Evolutionary conservation across 2,329 filamentous ascomycete species (phyloP).

Genomic region (Xylaria digitata): DNA sequence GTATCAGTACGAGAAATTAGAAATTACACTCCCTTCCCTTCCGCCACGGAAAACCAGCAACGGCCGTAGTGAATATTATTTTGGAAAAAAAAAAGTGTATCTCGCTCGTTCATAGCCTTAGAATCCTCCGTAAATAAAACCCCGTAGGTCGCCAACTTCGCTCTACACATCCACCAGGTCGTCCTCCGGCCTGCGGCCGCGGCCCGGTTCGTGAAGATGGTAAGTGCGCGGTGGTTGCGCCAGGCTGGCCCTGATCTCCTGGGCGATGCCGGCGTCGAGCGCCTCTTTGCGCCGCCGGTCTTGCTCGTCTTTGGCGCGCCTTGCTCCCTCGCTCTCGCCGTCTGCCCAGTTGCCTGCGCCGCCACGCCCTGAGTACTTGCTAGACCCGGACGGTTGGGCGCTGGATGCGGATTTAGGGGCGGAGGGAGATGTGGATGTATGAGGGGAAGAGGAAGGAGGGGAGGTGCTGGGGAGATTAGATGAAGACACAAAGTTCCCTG

Average conservation of each 20-base stretch:
- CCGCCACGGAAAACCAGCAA: not conserved
- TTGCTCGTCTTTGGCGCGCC: slow-evolving; percentile 42
- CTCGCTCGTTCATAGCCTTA: not conserved
- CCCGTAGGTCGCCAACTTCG: too few species aligned
- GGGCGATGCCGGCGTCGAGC: slow-evolving; percentile 46
- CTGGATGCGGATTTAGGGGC: slow-evolving; percentile 8
- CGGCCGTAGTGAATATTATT: not conserved
- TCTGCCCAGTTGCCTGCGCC: slow-evolving; percentile 66
- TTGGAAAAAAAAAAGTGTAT: not conserved
- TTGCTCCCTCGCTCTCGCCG: slow-evolving; percentile 35
- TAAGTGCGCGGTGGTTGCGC: slow-evolving; percentile 47
- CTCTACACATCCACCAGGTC: slow-evolving; percentile 17
- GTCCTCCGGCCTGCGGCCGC: slow-evolving; percentile 40
- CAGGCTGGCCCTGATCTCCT: slow-evolving; percentile 46
- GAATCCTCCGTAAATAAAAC: too few species aligned
- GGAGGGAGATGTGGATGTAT: slow-evolving; percentile 25
- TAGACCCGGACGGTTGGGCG: not conserved
- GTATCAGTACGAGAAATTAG: not conserved
- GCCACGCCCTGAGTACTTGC: slow-evolving; percentile 59
- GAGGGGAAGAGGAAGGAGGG: slow-evolving; percentile 39
- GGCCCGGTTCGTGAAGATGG: slow-evolving; percentile 43
- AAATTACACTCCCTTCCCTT: not conserved
- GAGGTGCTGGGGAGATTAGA: slow-evolving; percentile 40
- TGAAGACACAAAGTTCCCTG: slow-evolving; percentile 67
- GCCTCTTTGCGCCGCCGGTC: slow-evolving; percentile 45